Base-by-base conservation (phyloP, 306 rosid genomes). In the Acacia confusa region DNA sequence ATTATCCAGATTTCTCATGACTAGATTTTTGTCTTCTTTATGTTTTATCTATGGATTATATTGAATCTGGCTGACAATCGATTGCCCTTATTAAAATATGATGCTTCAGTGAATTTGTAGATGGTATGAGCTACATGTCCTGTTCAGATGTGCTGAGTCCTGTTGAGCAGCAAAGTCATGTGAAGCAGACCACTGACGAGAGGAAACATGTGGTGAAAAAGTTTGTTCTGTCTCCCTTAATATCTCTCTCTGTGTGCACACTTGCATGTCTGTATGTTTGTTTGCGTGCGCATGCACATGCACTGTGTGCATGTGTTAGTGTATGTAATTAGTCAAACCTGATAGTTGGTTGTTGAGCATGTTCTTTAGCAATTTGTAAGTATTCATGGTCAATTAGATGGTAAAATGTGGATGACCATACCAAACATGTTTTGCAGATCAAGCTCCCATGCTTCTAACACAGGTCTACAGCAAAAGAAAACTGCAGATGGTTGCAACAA, bases 401-500 rank as follows among this genome's bases (percentile, higher is more conserved):
- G 53, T 76, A 47, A 66, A 25, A 13, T 70, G 55, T 41, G 80
- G 81, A 66, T 47, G 19, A 63, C 75, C 81, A 82, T 22, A 1
- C 17, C 74, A 32, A 77, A 22, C 43, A 5, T 81, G 68, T 82
- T 82, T 65, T 85, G 85, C 88, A 95, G 97, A 79, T 27, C 90
- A 67, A 88, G 77, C 87, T 87, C 88, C 81, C 36, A 63, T 63
- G 12, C 79, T 74, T 82, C 88, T 78, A 80, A 79, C 61, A 41
- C 88, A 50, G 82, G 83, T 58, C 45, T 74, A 70, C 83, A 44
- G 72, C 91, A 78, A 69, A 92, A 91, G 90, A 93, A 85, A 86
- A 86, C 60, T 74, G 78, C 87, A 52, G 97, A 92, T 79, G 93
- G 94, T 84, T 91, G 95, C 90, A 88, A 91, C 4, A 95, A 90